Base-by-base conservation (phyloP, 192 early-diverging fungal species). In the Gonapodya prolifera region DNA sequence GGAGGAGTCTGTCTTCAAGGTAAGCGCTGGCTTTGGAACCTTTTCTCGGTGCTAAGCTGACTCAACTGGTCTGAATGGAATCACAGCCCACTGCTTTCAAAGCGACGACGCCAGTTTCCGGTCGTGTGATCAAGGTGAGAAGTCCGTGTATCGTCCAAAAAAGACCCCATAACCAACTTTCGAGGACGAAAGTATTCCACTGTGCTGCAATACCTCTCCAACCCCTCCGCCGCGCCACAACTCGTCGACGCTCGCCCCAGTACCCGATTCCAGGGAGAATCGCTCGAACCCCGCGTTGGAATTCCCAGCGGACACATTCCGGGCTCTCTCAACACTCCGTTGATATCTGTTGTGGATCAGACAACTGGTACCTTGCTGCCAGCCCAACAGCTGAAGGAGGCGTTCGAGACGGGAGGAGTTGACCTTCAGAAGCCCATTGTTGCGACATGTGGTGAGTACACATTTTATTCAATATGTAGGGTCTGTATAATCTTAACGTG, bases 291-390 rank as follows among this genome's bases (percentile, higher is more conserved):
- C 35, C 89, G 96, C 1, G 83, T 86, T 1, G 91, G 92, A 0
- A 80, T 97, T 0, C 83, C 89, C 2, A 90, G 88, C 13, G 95
- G 96, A 8, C 92, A 95, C 70, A 94, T 95, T 86, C 94, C 94
- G 1, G 76, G 86, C 2, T 87, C 94, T 28, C 87, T 92, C 82
- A 93, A 87, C 82, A 86, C 95, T 18, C 91, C 93, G 8, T 92
- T 90, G 69, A 79, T 83, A 13, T 83, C 87, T 31, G 77, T 95
- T 1, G 81, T 91, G 33, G 83, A 88, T 75, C 79, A 87, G 76
- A 81, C 84, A 77, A 81, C 85, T 34, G 81, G 83, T 76, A 78
- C 77, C 29, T n/a, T 86, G 77, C 70, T 81, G 33, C 85, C 90
- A 17, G 81, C 85, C 18, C 83, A 83, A 8, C 84, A 91, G n/a